Base-by-base conservation (phyloP, 306 rosid genomes). In the Lathyrus oleraceus region DNA sequence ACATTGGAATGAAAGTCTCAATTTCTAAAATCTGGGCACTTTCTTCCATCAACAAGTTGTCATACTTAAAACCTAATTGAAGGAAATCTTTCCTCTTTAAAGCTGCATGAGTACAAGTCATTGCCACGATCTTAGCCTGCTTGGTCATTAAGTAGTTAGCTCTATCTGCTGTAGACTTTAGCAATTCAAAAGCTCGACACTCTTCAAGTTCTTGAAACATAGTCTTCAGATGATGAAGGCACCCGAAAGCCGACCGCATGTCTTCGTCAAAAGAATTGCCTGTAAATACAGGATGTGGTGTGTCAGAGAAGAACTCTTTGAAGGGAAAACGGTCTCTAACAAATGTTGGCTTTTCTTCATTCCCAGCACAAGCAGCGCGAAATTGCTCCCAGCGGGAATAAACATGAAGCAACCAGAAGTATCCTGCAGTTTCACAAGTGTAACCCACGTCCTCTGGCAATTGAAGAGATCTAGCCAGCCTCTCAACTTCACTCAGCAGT, bases 71-170 rank as follows among this genome's bases (percentile, higher is more conserved):
- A 81, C 99, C 99, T 65, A 91, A 71, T 81, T 86, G 95, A 51
- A 94, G 96, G 78, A 94, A 94, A 58, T 94, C 99, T 74, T 94
- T 94, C 85, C 99, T 88, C 87, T 94, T 94, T 12, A 94, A 79
- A 62, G 99, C 99, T 6, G 97, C 99, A 77, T 94, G 97, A 70
- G 99, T 94, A 71, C 99, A 94, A 13, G 99, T 94, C 99, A 94
- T 94, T 21, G 99, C 99, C 72, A 94, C 99, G 74, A 94, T 94
- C 87, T 94, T 94, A 57, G 99, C 99, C 77, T 94, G 99, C 87
- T 94, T 94, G 53, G 99, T 94, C 97, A 88, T 94, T 75, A 94
- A 79, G 84, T 94, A 91, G 74, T 94, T 94, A 62, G 99, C 99
- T 54, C 97, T 85, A 79, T 94, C 97, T 77, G 99, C 97, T 25